These are phyloP conservation scores for Beta vulgaris DNA, from an alignment of 148 eudicot genomes.

Conservation along the genomic window DNA sequence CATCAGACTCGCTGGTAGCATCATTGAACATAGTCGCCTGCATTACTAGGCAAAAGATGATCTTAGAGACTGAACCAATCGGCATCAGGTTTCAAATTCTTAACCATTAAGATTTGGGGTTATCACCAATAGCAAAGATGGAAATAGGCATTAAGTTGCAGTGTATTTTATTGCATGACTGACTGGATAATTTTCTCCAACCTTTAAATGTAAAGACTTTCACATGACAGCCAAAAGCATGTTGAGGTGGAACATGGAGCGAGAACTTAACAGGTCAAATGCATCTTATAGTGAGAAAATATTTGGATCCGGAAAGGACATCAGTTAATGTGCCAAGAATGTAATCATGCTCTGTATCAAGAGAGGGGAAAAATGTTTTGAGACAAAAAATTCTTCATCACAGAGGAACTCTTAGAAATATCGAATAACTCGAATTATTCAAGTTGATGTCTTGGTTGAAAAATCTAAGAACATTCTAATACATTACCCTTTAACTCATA, in stretches of 20 bases:
- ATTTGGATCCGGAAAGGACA: neutral
- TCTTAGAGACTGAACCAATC: constrained; percentile 4
- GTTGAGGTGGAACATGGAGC: neutral
- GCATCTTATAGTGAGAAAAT: neutral
- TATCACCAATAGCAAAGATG: constrained; percentile 1
- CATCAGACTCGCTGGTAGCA: constrained; percentile 82
- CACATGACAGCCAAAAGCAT: neutral
- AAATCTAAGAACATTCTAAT: too few species aligned
- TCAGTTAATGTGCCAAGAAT: too few species aligned
- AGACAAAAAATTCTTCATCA: too few species aligned
- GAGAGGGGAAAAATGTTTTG: too few species aligned
- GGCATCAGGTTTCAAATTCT: constrained; percentile 1
- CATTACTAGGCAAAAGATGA: constrained; percentile 44
- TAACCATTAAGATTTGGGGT: neutral
- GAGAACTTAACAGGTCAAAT: neutral
- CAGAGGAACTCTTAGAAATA: too few species aligned
- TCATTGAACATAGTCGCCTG: constrained; percentile 99
- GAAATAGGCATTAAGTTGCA: neutral
- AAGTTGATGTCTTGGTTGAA: too few species aligned
- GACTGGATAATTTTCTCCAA: neutral
- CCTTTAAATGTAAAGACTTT: neutral
- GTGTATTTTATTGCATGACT: neutral
- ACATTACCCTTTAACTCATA: too few species aligned
- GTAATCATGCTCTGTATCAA: too few species aligned
- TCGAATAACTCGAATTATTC: too few species aligned